Conservation (phyloP, 768 basidiomycete species). For the Amanita muscaria region DNA sequence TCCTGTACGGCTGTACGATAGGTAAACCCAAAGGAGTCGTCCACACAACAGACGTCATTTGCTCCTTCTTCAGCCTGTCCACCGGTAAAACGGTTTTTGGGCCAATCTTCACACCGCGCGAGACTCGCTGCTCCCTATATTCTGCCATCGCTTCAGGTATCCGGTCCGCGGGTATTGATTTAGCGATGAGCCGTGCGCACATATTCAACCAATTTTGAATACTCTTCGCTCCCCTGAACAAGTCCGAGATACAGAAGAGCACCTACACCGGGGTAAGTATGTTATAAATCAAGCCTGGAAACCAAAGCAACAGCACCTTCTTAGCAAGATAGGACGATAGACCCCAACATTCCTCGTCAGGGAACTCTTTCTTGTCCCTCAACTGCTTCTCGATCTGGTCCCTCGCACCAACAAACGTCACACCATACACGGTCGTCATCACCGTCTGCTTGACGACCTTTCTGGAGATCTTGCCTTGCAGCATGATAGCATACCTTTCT, state of each 20-base stretch:
- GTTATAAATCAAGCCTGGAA: not conserved
- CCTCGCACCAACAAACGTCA: slow-evolving; percentile 90
- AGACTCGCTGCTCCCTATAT: slow-evolving; percentile 3
- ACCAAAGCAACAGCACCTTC: too few relatives aligned
- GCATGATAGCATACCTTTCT: slow-evolving; percentile 44
- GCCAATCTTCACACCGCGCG: slow-evolving; percentile 5
- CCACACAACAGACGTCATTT: slow-evolving; percentile 96
- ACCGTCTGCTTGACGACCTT: slow-evolving; percentile 99
- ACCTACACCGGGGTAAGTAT: slow-evolving; percentile 30
- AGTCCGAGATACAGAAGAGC: slow-evolving; percentile 77
- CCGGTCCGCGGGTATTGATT: slow-evolving; percentile 72
- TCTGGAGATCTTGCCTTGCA: slow-evolving; percentile 72
- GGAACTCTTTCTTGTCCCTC: slow-evolving; percentile 62
- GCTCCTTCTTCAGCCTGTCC: slow-evolving; percentile 60
- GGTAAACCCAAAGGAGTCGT: slow-evolving; percentile 93
- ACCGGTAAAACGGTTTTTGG: slow-evolving; percentile 6
- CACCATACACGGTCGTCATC: slow-evolving; percentile 99
- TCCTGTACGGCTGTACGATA: slow-evolving; percentile 93
- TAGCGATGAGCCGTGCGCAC: slow-evolving; percentile 77
- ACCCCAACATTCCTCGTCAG: slow-evolving; percentile 62
- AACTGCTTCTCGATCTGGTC: slow-evolving; percentile 92
- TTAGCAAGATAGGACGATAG: slow-evolving; percentile 76
- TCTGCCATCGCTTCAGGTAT: slow-evolving; percentile 21
- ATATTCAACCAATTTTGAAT: slow-evolving; percentile 90
- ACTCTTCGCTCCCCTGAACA: slow-evolving; percentile 85